A percentile compares a stretch with the other conserved stretches of the same genome.
Evolutionary conservation across 2,329 filamentous ascomycete genomes (phyloP).

Genomic region (Colletotrichum agaves): DNA sequence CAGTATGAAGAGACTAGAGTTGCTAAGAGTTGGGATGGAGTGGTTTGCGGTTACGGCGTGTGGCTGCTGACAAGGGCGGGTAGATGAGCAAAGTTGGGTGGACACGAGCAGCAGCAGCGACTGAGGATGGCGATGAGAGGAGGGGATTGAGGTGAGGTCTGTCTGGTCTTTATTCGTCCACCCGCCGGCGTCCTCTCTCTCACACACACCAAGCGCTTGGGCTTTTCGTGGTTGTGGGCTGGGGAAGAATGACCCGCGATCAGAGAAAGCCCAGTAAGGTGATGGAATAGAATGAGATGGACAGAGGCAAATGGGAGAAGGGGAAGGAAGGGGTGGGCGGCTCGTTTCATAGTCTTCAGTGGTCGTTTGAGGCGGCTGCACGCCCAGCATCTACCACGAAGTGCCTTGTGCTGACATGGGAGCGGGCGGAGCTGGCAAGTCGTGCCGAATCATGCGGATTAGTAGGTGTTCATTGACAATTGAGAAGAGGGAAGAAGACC

Average conservation of each 20-base stretch:
- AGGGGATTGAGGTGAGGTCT: slow-evolving; percentile 12
- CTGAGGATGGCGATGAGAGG: slow-evolving; percentile 5
- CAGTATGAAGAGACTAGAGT: not conserved
- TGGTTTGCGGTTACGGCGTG: slow-evolving; percentile 8
- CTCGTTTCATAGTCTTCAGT: slow-evolving; percentile 31
- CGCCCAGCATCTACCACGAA: slow-evolving; percentile 20
- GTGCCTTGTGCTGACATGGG: not conserved
- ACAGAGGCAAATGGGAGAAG: not conserved
- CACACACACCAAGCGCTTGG: not conserved
- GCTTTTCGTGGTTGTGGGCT: slow-evolving; percentile 26
- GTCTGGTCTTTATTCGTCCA: not conserved
- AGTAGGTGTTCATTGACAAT: not conserved
- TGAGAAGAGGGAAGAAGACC: not conserved
- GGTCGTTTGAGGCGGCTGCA: slow-evolving; percentile 37
- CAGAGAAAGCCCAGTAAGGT: not conserved
- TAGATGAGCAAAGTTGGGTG: slow-evolving; percentile 34
- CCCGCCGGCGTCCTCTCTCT: not conserved
- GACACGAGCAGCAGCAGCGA: not conserved
- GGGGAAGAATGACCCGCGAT: slow-evolving; percentile 28
- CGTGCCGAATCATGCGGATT: slow-evolving; percentile 20
- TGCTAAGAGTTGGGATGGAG: slow-evolving; percentile 12
- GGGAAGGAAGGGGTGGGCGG: not conserved
- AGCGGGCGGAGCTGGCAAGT: not conserved
- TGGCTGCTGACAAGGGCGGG: slow-evolving; percentile 29
- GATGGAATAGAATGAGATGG: not conserved